Percentiles rank a stretch among this genome's conserved stretches.
Conservation (phyloP, 2,329 filamentous ascomycete species). For the Scytalidium lignicola region DNA sequence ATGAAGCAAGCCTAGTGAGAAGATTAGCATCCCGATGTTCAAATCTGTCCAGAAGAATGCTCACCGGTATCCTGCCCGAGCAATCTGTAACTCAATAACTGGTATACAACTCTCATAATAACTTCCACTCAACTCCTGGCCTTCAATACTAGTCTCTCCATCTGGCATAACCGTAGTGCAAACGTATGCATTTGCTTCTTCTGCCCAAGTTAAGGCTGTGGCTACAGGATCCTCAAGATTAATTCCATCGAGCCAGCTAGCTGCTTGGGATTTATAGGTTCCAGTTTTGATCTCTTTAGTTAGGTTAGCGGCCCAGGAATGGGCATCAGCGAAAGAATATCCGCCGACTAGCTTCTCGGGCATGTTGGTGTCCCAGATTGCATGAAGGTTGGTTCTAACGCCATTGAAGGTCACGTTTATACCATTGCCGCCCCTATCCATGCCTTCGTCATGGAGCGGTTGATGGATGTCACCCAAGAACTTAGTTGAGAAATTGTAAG, state of each 20-base stretch:
- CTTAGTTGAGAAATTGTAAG: slow-evolving; percentile 43
- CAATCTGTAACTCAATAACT: slow-evolving; percentile 61
- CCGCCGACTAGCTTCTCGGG: slow-evolving; percentile 59
- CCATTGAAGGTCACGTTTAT: slow-evolving; percentile 60
- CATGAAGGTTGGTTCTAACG: slow-evolving; percentile 58
- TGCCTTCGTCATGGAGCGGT: slow-evolving; percentile 61
- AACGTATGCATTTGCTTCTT: slow-evolving; percentile 56
- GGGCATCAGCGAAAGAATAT: slow-evolving; percentile 43
- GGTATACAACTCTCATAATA: slow-evolving; percentile 62
- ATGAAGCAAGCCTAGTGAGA: slow-evolving; percentile 48
- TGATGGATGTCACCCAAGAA: slow-evolving; percentile 69
- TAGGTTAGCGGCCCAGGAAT: slow-evolving; percentile 52
- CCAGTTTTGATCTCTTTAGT: slow-evolving; percentile 49
- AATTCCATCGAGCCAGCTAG: slow-evolving; percentile 53
- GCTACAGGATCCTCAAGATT: slow-evolving; percentile 46
- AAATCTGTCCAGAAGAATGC: slow-evolving; percentile 2
- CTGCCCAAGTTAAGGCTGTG: slow-evolving; percentile 60
- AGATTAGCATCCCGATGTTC: slow-evolving; percentile 1
- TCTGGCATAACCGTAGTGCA: slow-evolving; percentile 58
- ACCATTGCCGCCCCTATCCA: slow-evolving; percentile 61
- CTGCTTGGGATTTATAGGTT: slow-evolving; percentile 44
- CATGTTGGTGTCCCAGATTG: slow-evolving; percentile 69
- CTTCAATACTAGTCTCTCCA: slow-evolving; percentile 51
- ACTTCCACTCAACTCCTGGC: slow-evolving; percentile 54
- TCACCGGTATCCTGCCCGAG: slow-evolving; percentile 59